Evolutionary conservation across 2,329 filamentous ascomycete genomes (phyloP).

Genomic region (Pseudogymnoascus verrucosus): DNA sequence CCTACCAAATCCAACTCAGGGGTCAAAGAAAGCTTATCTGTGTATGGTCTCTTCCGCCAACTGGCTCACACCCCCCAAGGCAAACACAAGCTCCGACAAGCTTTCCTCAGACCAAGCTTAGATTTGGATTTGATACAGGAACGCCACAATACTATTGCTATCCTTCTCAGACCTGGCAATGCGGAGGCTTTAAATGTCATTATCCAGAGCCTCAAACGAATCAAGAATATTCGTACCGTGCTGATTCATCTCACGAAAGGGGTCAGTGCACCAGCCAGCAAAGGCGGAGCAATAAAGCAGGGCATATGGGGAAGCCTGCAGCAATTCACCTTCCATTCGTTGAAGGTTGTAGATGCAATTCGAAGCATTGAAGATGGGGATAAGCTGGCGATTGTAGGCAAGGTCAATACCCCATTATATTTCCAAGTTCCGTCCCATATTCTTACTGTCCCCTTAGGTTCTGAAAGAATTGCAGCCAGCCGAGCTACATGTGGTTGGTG

Average conservation of each 20-base stretch:
- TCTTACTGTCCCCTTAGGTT: conserved; percentile 35
- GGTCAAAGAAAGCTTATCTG: conserved; percentile 71
- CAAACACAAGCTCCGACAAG: conserved; percentile 61
- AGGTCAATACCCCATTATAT: conserved; percentile 32
- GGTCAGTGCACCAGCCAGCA: conserved; percentile 42
- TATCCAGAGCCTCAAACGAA: conserved; percentile 53
- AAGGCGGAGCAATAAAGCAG: conserved; percentile 40
- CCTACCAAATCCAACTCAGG: conserved; percentile 51
- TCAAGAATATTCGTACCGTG: conserved; percentile 67
- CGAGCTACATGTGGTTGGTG: conserved; percentile 57
- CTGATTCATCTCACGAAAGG: conserved; percentile 71
- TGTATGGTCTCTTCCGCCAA: conserved; percentile 74
- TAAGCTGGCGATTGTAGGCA: conserved; percentile 43
- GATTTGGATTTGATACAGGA: conserved; percentile 60
- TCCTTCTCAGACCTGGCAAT: conserved; percentile 64
- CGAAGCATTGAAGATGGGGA: conserved; percentile 48
- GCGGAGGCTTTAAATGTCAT: conserved; percentile 45
- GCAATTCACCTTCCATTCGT: conserved; percentile 61
- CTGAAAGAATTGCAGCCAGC: conserved; percentile 49
- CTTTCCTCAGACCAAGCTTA: conserved; percentile 71
- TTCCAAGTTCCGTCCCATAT: neutral
- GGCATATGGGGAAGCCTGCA: conserved; percentile 67
- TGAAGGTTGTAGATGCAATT: conserved; percentile 61
- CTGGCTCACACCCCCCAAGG: conserved; percentile 75
- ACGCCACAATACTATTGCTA: conserved; percentile 60